Conservation (phyloP, 2,329 filamentous ascomycete genomes). For the Amphichorda felina region DNA sequence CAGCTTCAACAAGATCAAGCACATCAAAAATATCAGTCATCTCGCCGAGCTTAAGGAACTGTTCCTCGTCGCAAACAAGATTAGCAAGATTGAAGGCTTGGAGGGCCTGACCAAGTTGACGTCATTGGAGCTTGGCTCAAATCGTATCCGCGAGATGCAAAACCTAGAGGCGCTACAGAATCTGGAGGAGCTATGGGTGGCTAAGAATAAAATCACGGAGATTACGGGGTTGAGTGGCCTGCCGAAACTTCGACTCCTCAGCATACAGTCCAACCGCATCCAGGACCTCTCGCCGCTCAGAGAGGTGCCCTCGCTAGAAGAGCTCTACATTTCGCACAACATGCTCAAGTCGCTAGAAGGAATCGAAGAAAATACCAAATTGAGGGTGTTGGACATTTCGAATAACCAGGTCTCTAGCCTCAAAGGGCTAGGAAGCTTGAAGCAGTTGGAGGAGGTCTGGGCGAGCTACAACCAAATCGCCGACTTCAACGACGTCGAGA, state of each 20-base stretch:
- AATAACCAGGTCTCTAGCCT: conserved; percentile 75
- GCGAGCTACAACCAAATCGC: conserved; percentile 76
- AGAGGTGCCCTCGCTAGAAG: conserved; percentile 67
- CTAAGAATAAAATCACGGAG: conserved; percentile 91
- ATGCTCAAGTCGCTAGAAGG: conserved; percentile 68
- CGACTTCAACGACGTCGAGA: conserved; percentile 75
- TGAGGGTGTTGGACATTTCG: conserved; percentile 78
- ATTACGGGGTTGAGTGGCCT: conserved; percentile 67
- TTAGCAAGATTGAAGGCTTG: conserved; percentile 74
- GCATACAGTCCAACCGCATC: conserved; percentile 91
- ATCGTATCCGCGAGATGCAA: conserved; percentile 79
- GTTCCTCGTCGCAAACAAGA: conserved; percentile 93
- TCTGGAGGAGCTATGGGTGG: conserved; percentile 85
- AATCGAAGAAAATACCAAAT: conserved; percentile 51
- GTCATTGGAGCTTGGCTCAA: conserved; percentile 85
- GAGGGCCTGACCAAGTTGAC: conserved; percentile 62
- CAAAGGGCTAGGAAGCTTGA: conserved; percentile 55
- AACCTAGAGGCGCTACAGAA: conserved; percentile 68
- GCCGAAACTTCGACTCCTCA: conserved; percentile 72
- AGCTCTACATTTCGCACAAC: conserved; percentile 94
- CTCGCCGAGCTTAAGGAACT: conserved; percentile 69
- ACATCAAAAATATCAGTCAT: conserved; percentile 81
- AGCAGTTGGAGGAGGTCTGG: conserved; percentile 81
- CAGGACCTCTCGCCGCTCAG: conserved; percentile 64
- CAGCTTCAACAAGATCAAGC: conserved; percentile 98